A percentile compares a stretch with the other conserved stretches of the same genome.
phyloP scores from a whole-genome alignment of 2,329 filamentous ascomycete genomes.

The Parafenestella ontariensis region DNA sequence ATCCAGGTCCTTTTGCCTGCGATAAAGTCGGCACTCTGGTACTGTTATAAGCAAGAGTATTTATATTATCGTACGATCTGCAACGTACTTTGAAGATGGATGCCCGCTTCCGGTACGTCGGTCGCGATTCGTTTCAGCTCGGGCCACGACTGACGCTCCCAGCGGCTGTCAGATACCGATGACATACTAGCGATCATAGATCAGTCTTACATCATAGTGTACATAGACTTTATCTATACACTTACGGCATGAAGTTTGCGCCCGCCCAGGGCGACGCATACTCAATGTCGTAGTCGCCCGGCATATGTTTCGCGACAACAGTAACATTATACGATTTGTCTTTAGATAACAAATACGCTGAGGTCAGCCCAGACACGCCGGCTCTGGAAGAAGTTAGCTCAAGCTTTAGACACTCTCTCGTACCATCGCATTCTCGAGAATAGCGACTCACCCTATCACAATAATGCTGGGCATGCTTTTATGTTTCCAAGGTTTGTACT shows the following conservation, averaged over 20 bases:
- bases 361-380: no score
- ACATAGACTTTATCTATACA: no score
- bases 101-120: conserved; percentile 75
- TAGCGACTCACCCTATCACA: no score
- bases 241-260: conserved; percentile 64
- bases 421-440: no score
- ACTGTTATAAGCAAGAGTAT: no score
- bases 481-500: no score
- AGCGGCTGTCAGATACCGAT: conserved; percentile 1
- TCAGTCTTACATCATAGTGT: background rate
- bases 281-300: conserved; percentile 88
- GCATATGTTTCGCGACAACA: conserved; percentile 86
- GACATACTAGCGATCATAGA: conserved; percentile 1
- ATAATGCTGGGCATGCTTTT: no score
- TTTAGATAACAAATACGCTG: no score
- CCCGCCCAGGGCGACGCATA: conserved; percentile 93
- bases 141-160: conserved; percentile 46
- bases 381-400: no score
- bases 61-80: background rate
- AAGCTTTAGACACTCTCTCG: no score
- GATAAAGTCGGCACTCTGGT: background rate
- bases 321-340: no score
- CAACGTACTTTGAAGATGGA: conserved; percentile 71
- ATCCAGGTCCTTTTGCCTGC: conserved; percentile 5
- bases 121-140: conserved; percentile 52